Percentiles rank a stretch among this genome's conserved stretches.
Evolutionary conservation across 2,329 filamentous ascomycete genomes (phyloP).

Genomic region (Pseudogymnoascus sp.): DNA sequence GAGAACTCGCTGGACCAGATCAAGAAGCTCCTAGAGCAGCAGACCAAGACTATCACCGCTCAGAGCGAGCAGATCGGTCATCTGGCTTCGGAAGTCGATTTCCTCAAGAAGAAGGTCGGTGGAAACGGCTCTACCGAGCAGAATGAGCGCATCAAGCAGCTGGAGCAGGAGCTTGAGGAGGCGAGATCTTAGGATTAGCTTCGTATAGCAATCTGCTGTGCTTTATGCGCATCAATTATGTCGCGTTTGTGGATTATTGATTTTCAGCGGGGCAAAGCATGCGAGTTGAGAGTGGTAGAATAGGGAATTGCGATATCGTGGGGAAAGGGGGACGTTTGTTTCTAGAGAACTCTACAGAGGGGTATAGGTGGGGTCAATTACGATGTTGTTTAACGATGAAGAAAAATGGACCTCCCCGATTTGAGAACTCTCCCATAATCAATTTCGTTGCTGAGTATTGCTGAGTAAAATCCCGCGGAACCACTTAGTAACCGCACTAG

Average conservation of each 20-base stretch:
- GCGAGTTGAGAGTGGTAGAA: background rate
- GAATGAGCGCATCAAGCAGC: constrained; percentile 57
- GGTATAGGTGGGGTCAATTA: background rate
- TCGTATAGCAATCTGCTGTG: background rate
- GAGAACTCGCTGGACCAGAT: constrained; percentile 66
- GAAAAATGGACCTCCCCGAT: background rate
- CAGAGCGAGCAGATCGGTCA: constrained; percentile 67
- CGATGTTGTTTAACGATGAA: background rate
- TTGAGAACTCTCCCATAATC: background rate
- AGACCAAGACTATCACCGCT: constrained; percentile 67
- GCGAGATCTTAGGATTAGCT: constrained; percentile 40
- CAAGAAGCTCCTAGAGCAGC: constrained; percentile 65
- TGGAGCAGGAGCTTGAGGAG: constrained; percentile 60
- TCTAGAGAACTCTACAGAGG: background rate
- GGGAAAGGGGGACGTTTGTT: background rate
- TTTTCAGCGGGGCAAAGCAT: background rate
- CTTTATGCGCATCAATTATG: background rate
- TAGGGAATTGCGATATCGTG: background rate
- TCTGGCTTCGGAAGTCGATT: constrained; percentile 66
- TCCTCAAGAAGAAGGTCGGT: constrained; percentile 69
- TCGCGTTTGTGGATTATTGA: background rate
- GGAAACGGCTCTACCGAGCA: constrained; percentile 42
- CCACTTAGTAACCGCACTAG: background rate
- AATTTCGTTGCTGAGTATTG: background rate
- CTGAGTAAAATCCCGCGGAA: background rate